Conservation (phyloP, 2,329 filamentous ascomycete species). For the Apiospora arundinis region DNA sequence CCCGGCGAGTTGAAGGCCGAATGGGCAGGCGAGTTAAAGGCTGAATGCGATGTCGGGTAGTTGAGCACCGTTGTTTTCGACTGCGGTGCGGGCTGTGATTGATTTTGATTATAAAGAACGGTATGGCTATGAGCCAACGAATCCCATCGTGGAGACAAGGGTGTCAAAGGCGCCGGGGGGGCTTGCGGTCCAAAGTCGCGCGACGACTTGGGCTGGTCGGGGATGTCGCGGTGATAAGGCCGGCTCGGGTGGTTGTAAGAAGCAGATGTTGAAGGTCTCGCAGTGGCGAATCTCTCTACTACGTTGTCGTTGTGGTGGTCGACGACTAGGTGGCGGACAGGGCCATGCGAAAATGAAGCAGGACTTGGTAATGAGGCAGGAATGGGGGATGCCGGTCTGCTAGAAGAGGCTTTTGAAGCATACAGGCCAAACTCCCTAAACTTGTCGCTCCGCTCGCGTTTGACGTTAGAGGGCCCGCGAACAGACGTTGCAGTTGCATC, state of each 20-base stretch:
- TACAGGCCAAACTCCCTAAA: constrained; percentile 34
- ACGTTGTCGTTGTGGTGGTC: constrained; percentile 27
- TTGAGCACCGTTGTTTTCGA: constrained; percentile 30
- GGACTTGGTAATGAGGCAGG: constrained; percentile 24
- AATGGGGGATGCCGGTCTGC: constrained; percentile 32
- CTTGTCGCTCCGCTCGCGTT: constrained; percentile 38
- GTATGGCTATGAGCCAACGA: constrained; percentile 41
- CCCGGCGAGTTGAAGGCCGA: constrained; percentile 27
- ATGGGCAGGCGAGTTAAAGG: constrained; percentile 26
- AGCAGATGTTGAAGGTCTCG: constrained; percentile 13
- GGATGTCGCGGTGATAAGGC: neutral
- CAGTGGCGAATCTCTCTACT: constrained; percentile 8
- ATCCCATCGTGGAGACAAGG: constrained; percentile 54
- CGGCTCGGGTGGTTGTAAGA: neutral
- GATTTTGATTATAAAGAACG: constrained; percentile 36
- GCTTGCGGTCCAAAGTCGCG: constrained; percentile 34
- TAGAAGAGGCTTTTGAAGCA: constrained; percentile 32
- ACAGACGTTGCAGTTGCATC: constrained; percentile 27
- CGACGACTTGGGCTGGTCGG: constrained; percentile 13
- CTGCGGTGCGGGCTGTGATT: constrained; percentile 31
- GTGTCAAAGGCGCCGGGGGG: constrained; percentile 42
- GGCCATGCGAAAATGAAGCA: constrained; percentile 29
- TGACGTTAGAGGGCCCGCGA: constrained; percentile 31
- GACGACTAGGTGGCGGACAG: constrained; percentile 22
- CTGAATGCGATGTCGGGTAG: constrained; percentile 24